Evolutionary conservation across 306 rosid genomes (phyloP), one percentile per base, ranked within the genome.

Genomic region (Betula pendula): DNA sequence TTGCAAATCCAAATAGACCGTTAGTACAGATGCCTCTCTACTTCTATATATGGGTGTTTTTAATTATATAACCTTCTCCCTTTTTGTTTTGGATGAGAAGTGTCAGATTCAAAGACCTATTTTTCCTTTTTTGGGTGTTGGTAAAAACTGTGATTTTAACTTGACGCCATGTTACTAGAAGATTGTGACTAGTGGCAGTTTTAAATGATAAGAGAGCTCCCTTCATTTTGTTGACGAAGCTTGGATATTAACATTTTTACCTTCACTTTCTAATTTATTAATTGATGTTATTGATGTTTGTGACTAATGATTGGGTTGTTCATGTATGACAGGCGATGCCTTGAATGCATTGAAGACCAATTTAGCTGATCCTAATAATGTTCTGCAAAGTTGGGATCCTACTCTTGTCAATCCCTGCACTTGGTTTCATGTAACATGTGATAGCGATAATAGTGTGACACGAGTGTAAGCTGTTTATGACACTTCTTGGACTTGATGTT

Each of bases 351-450:
- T 95, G 86, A 95, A 84, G 88, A 84, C 87, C 77, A 84, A 58
- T 82, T 71, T 95, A 82, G 75, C 8, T n/a, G 99, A 95, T 87
- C 98, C 99, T 73, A 90, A 90, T 75, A 91, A 87, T 77, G 96
- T 91, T 77, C 86, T 95, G 66, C 94, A 89, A 79, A 95, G 96
- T 81, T 95, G 99, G 99, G 96, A 92, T 87, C 80, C 96, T 24
- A 89, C 96, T 15, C 97, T 92, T 27, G 97, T 92, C 69, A 91
- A 92, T 89, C 99, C 99, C 68, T 95, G 98, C 74, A 91, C 98
- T 1, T 95, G 99, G 99, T 95, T 92, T 79, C 97, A 95, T 56
- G 97, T 95, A 68, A 88, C 97, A 20, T 95, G 99, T 86, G 89
- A 88, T 63, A 82, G 85, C 38, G 92, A 89, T 31, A 90, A 91